A percentile compares a stretch with the other conserved stretches of the same genome.
Evolutionary conservation across 1,284 basidiomycete species (phyloP).

Genomic region (Cryptococcus sp.): DNA sequence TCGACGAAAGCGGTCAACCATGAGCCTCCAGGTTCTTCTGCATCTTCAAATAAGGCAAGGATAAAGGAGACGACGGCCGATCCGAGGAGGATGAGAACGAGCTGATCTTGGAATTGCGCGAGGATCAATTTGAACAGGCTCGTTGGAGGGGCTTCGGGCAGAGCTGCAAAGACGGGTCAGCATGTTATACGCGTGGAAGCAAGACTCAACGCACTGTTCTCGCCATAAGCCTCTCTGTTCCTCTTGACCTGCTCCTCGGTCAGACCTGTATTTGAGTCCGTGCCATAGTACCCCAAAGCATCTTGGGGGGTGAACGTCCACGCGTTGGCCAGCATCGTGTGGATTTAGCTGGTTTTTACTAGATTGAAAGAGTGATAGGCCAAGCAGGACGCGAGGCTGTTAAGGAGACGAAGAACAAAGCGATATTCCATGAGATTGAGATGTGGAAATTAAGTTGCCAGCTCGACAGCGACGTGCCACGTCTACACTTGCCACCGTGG

Average conservation of each 20-base stretch:
- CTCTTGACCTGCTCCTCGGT: conserved; percentile 57
- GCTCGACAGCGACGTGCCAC: background rate
- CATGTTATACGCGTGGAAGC: background rate
- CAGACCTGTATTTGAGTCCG: conserved; percentile 41
- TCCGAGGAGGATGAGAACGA: conserved; percentile 88
- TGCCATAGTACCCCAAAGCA: conserved; percentile 47
- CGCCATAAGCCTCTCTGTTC: conserved; percentile 77
- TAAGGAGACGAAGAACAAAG: background rate
- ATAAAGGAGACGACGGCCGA: conserved; percentile 89
- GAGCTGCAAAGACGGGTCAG: conserved; percentile 58
- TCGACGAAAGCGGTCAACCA: conserved; percentile 79
- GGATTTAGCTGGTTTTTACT: background rate
- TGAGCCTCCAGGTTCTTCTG: conserved; percentile 61
- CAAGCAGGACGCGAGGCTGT: too few species aligned
- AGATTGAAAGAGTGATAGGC: too few species aligned
- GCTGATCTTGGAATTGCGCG: conserved; percentile 96
- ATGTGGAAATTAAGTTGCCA: background rate
- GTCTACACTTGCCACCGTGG: too few species aligned
- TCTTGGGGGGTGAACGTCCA: conserved; percentile 51
- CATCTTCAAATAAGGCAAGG: conserved; percentile 80
- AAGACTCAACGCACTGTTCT: conserved; percentile 65
- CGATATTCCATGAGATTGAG: background rate
- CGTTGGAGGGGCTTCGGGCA: conserved; percentile 85
- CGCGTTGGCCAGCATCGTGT: conserved; percentile 48
- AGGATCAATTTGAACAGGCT: conserved; percentile 91